Conservation (phyloP, 192 early-diverging fungal species). For the Linnemannia hyalina region DNA sequence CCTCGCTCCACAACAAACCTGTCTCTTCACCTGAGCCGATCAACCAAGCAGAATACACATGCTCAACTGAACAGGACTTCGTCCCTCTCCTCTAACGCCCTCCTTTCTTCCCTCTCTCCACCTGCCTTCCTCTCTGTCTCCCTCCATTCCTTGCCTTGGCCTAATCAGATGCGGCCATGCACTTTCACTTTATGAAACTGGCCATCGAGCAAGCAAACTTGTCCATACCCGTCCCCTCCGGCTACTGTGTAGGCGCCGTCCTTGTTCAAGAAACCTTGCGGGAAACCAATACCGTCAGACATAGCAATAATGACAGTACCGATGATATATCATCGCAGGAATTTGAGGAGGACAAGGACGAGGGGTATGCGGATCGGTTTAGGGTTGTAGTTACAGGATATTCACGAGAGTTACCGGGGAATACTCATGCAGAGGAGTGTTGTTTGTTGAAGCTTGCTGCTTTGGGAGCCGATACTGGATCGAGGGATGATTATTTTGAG, state of each 20-base stretch:
- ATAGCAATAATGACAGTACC: neutral
- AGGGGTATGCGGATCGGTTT: conserved; percentile 30
- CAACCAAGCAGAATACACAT: neutral
- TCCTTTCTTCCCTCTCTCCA: neutral
- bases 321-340: neutral
- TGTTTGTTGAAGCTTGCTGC: conserved; percentile 80
- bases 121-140: neutral
- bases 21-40: neutral
- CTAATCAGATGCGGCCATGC: conserved; percentile 50
- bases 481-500: conserved; percentile 4
- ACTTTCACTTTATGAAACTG: conserved; percentile 81
- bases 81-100: neutral
- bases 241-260: conserved; percentile 96
- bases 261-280: conserved; percentile 58
- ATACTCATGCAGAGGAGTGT: conserved; percentile 97
- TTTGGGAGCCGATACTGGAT: neutral
- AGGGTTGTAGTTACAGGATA: conserved; percentile 85
- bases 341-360: conserved; percentile 16
- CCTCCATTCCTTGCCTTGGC: neutral
- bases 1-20: neutral
- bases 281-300: conserved; percentile 1
- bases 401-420: conserved; percentile 95
- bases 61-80: neutral
- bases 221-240: conserved; percentile 81
- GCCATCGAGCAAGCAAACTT: conserved; percentile 88